Evolutionary conservation across 176 grass and related monocot species (phyloP).

Genomic region (Miscanthus lutarioriparius): DNA sequence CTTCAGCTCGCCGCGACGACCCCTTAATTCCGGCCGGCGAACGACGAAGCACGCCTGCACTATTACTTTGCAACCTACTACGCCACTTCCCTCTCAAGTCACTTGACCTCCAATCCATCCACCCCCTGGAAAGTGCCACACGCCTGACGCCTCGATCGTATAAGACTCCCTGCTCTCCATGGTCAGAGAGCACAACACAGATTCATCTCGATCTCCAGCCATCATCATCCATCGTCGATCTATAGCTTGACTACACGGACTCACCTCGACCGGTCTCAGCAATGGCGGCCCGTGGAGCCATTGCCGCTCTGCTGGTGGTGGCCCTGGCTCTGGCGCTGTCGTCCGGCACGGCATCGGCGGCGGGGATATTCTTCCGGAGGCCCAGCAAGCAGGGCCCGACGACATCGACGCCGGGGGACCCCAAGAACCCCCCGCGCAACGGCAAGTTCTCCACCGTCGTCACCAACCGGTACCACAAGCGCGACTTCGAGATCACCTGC

Average conservation of each 20-base stretch:
- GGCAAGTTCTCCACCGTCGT: not conserved
- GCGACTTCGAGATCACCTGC: constrained; percentile 18
- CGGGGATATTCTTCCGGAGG: not conserved
- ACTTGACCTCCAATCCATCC: not conserved
- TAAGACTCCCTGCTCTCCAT: not conserved
- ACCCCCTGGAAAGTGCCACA: not conserved
- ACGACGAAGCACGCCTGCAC: constrained; percentile 5
- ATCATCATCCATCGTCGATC: not conserved
- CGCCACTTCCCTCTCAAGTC: not conserved
- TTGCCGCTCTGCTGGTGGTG: not conserved
- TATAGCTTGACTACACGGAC: not conserved
- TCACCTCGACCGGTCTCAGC: too few relatives aligned
- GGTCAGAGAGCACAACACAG: not conserved
- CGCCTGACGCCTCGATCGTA: not conserved
- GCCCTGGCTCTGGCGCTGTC: not conserved
- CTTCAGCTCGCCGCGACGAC: not conserved
- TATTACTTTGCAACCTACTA: constrained; percentile 6
- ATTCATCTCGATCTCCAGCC: not conserved
- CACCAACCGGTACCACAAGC: not conserved
- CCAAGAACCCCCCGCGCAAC: not conserved
- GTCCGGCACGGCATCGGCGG: not conserved
- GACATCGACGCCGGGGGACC: not conserved
- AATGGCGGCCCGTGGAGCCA: not conserved
- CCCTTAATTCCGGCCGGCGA: not conserved
- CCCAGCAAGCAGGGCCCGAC: not conserved